These are phyloP conservation scores for Fusarium transvaalense DNA, from an alignment of 2,329 filamentous ascomycete species.

Conservation along the genomic window DNA sequence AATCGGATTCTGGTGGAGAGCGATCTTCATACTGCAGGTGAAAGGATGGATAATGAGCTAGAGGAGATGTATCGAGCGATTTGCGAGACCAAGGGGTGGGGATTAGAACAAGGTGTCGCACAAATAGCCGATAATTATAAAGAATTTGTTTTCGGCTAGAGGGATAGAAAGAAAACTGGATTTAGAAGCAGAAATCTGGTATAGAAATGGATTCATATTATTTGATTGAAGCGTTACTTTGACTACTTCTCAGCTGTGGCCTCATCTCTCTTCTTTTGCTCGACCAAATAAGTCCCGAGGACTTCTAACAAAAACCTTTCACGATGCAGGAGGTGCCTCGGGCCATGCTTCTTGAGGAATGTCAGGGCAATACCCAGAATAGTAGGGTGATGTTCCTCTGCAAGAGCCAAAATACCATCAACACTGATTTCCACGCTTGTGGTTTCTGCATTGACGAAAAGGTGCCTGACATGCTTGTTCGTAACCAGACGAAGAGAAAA, in stretches of 20 bases:
- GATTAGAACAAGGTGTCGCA: constrained; percentile 74
- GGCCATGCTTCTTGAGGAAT: constrained; percentile 24
- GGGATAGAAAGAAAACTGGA: fast-evolving
- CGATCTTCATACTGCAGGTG: constrained; percentile 84
- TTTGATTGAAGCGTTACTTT: neutral
- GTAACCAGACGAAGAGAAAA: constrained; percentile 26
- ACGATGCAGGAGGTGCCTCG: constrained; percentile 20
- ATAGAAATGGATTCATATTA: neutral
- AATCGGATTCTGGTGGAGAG: constrained; percentile 85
- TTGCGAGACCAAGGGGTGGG: constrained; percentile 81
- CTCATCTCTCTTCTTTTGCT: neutral
- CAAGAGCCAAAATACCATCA: neutral
- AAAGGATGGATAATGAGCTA: constrained; percentile 79
- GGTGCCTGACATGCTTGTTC: neutral
- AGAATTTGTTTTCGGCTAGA: constrained; percentile 74
- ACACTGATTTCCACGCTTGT: neutral
- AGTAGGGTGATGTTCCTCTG: constrained; percentile 15
- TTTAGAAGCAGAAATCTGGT: neutral
- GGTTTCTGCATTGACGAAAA: neutral
- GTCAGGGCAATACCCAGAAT: constrained; percentile 11
- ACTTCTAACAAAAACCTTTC: constrained; percentile 39
- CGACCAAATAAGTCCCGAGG: constrained; percentile 25
- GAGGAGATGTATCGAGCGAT: constrained; percentile 78
- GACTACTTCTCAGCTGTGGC: neutral
- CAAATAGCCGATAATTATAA: constrained; percentile 79